Evolutionary conservation across 2,329 filamentous ascomycete species (phyloP).

Genomic region (Pyrenochaeta sp.): DNA sequence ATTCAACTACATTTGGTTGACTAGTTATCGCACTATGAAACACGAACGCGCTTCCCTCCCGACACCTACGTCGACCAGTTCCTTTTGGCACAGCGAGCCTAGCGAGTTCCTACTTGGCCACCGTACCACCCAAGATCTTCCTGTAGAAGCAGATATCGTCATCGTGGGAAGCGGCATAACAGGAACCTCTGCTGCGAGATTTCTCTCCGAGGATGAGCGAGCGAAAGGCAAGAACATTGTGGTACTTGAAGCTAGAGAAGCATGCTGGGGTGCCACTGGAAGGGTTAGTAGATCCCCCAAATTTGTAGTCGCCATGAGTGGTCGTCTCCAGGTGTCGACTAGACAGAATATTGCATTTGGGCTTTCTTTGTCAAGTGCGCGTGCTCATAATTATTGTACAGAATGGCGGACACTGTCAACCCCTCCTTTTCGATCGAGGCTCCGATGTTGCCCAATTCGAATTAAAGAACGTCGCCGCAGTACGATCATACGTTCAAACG

Average conservation of each 20-base stretch:
- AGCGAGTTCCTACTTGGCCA: slow-evolving; percentile 72
- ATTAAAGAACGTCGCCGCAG: slow-evolving; percentile 70
- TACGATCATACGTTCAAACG: slow-evolving; percentile 65
- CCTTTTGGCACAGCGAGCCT: slow-evolving; percentile 78
- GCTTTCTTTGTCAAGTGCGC: neutral
- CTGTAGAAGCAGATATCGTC: slow-evolving; percentile 70
- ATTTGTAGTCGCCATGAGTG: no score
- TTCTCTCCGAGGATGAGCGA: slow-evolving; percentile 60
- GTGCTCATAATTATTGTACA: slow-evolving; percentile 28
- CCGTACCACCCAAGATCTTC: slow-evolving; percentile 70
- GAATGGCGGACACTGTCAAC: slow-evolving; percentile 74
- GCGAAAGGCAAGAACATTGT: slow-evolving; percentile 64
- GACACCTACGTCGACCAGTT: slow-evolving; percentile 66
- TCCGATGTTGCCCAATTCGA: slow-evolving; percentile 75
- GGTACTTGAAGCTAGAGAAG: slow-evolving; percentile 80
- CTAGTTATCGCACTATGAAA: slow-evolving; percentile 32
- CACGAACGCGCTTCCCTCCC: slow-evolving; percentile 60
- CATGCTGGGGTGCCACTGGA: slow-evolving; percentile 85
- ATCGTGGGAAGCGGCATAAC: slow-evolving; percentile 80
- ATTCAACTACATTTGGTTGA: neutral
- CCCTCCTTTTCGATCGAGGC: slow-evolving; percentile 69
- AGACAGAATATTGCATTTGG: neutral
- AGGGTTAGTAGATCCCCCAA: slow-evolving; percentile 60
- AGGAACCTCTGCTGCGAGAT: slow-evolving; percentile 74
- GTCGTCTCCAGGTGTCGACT: neutral